phyloP scores from a whole-genome alignment of 116 monocot genomes.

The Papilionanthe hybrid region DNA sequence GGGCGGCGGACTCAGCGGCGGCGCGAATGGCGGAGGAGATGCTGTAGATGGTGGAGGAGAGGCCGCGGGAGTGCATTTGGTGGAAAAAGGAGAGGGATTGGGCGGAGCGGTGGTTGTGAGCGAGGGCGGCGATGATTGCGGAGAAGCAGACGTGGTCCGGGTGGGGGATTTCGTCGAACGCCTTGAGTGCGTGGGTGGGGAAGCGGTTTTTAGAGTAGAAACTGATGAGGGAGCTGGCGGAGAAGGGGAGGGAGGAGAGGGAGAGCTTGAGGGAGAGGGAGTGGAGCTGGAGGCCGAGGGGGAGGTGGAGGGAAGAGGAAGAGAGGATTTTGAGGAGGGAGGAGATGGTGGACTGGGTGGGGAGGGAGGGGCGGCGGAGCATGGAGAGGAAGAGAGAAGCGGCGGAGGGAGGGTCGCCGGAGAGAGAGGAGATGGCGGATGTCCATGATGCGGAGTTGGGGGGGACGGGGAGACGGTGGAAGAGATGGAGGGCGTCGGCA shows the following conservation, averaged over 20 bases:
- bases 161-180: slow-evolving; percentile 47
- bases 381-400: slow-evolving; percentile 33
- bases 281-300: slow-evolving; percentile 32
- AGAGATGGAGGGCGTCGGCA: slow-evolving; percentile 42
- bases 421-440: slow-evolving; percentile 41
- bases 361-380: slow-evolving; percentile 35
- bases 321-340: slow-evolving; percentile 32
- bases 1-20: slow-evolving; percentile 29
- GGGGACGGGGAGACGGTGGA: slow-evolving; percentile 41
- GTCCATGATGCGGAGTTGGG: slow-evolving; percentile 47
- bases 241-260: slow-evolving; percentile 31
- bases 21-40: slow-evolving; percentile 49
- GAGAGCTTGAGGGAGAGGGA: slow-evolving; percentile 53
- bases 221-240: slow-evolving; percentile 40
- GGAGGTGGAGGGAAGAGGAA: slow-evolving; percentile 11
- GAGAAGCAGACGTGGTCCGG: slow-evolving; percentile 58
- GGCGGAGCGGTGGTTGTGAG: slow-evolving; percentile 30
- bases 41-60: slow-evolving; percentile 41
- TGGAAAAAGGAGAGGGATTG: slow-evolving; percentile 33
- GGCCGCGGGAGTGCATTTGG: slow-evolving; percentile 16
- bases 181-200: slow-evolving; percentile 30
- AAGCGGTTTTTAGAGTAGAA: slow-evolving; percentile 29
- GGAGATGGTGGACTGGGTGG: slow-evolving; percentile 42
- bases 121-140: slow-evolving; percentile 37
- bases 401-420: slow-evolving; percentile 19